A percentile compares a stretch with the other conserved stretches of the same genome.
Evolutionary conservation across 176 grass and related monocot genomes (phyloP).

Genomic region (Microstegium vimineum): DNA sequence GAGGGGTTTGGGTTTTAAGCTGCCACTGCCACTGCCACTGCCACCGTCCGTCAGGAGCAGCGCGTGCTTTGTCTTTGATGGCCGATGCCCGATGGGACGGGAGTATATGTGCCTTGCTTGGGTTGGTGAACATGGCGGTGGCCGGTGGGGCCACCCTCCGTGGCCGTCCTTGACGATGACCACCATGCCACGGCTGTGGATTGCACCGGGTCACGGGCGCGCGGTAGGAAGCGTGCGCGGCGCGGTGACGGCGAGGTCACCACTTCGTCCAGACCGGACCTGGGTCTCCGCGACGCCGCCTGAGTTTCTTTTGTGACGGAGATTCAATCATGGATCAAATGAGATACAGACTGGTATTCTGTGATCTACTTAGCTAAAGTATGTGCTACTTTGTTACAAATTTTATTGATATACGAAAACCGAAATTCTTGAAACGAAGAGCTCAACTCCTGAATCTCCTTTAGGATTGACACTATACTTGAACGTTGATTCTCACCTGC

Average conservation of each 20-base stretch:
- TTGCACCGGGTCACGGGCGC: background rate
- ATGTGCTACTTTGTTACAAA: too few species aligned
- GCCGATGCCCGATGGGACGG: background rate
- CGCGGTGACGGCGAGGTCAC: background rate
- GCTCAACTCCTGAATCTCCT: too few species aligned
- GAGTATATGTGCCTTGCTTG: constrained; percentile 13
- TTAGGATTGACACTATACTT: too few species aligned
- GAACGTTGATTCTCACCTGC: too few species aligned
- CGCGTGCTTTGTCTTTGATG: background rate
- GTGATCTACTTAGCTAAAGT: too few species aligned
- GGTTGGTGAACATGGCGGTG: background rate
- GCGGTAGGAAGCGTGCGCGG: background rate
- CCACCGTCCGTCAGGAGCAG: too few species aligned
- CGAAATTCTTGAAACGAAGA: too few species aligned
- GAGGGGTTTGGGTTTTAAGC: constrained; percentile 19
- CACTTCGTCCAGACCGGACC: too few species aligned
- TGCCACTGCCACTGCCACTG: background rate
- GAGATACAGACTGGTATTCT: too few species aligned
- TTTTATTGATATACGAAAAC: too few species aligned
- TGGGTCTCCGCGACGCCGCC: background rate
- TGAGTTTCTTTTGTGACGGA: too few species aligned
- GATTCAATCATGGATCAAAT: too few species aligned
- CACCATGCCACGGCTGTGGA: background rate
- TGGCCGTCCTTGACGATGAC: background rate
- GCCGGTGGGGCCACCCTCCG: background rate